Base-by-base conservation (phyloP, 208 protist species). In the Leishmania major region DNA sequence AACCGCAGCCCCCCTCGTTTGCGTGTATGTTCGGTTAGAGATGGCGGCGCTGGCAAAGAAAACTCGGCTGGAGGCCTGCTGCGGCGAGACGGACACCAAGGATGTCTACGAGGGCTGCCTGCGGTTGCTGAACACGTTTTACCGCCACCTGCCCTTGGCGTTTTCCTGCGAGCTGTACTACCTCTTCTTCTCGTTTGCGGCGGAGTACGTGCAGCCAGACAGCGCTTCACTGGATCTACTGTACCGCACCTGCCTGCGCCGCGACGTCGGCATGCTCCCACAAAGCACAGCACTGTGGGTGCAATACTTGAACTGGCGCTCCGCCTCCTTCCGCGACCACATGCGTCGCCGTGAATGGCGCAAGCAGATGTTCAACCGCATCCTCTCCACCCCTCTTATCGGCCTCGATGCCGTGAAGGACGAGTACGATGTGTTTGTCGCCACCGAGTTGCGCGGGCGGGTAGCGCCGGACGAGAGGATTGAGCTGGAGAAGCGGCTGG, bases 91-190 rank as follows among this genome's bases (percentile, higher is more conserved):
- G 66, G 91, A 95, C 55, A 90, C 89, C 19, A 90, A 90, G 64
- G 81, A 88, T 43, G 81, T 90, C 28, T 95, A 93, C 84, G 84
- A 80, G 55, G 87, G 86, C n/a, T 90, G 90, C 64, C 87, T 95
- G 67, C 82, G 94, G 25, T 49, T 97, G 7, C 79, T 97, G 25
- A 96, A 96, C 81, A 83, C 80, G 37, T 97, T 97, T 73, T 95
- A 91, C 70, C 90, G 92, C 25, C 94, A 97, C 81, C 87, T 97
- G n/a, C 89, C 88, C 37, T 64, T 95, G 1, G 88, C 85, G 66
- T 94, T 91, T 80, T 93, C 87, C 73, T 90, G 91, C 74, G 84
- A 94, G 45, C 84, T 96, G 25, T 97, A 96, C 90, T 85, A 75
- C 28, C 77, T 96, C 10, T 97, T 96, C 80, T 88, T 96, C 25